Evolutionary conservation across 1,284 basidiomycete species (phyloP), one percentile per base, ranked within the genome.

Genomic region (Ceratobasidium sp.): DNA sequence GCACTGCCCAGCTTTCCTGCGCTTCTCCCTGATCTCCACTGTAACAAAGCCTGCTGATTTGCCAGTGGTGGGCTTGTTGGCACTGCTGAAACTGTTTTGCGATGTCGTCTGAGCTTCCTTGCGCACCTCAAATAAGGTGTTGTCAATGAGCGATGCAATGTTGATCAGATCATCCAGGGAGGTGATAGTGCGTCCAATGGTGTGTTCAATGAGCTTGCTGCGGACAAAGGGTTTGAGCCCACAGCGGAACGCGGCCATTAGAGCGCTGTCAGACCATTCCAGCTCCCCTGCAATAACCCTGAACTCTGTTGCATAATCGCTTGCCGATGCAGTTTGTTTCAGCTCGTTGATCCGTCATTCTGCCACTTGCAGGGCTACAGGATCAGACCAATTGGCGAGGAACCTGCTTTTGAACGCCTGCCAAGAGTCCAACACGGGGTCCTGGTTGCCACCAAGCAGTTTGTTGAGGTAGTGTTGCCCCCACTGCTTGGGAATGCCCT

Each of bases 111-210:
- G 52, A 3, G 30, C 10, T 30, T 55, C 52, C 52, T 32, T 32
- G 28, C 52, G 14, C 36, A 26, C 59, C 41, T 61, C 59, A 45
- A 45, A 61, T 8, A 61, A 39, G 12, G 59, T 45, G 26, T 61
- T 46, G 41, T 61, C 59, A 45, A 45, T 45, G 12, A 39, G 39
- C 14, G 1, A 61, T 36, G 59, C 34, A 8, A 21, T 41, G 1
- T 16, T 43, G 10, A 61, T 61, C 4, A 61, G 41, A 5, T 61
- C 41, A 16, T 61, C n/a, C 36, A 30, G 26, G 5, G 39, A 28
- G 5, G 2, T n/a, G 34, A 43, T 41, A 39, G 28, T 28, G 12
- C 28, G n/a, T 12, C 26, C 39, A 39, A 61, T 39, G 21, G 59
- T 9, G 21, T 30, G 26, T 28, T 61, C 41, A 26, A 61, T 61